phyloP scores from a whole-genome alignment of 257 asterid species.

The Nicotiana benthamiana region DNA sequence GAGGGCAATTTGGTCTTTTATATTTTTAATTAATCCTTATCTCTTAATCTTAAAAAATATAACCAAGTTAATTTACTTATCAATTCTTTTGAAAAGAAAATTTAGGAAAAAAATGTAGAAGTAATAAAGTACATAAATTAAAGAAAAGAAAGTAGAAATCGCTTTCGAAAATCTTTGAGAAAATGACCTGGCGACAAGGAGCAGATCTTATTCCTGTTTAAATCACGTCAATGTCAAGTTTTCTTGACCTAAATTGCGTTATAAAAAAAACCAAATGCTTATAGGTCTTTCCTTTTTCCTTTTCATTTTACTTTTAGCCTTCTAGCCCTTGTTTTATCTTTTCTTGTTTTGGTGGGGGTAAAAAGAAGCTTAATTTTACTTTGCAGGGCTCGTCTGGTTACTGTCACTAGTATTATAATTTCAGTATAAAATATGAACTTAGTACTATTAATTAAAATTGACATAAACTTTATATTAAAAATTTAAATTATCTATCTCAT shows the following conservation, averaged over 20 bases:
- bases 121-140: not conserved
- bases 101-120: not conserved
- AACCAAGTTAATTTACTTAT: not conserved
- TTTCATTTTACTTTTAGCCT: not conserved
- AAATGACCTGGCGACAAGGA: conserved; percentile 55
- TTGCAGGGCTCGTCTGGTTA: no score
- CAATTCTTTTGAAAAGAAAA: not conserved
- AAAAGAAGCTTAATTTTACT: no score
- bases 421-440: no score
- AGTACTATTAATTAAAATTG: no score
- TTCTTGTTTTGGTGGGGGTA: not conserved
- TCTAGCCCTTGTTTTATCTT: not conserved
- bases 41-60: no score
- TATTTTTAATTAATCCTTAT: no score
- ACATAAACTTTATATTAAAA: no score
- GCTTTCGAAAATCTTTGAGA: conserved; percentile 61
- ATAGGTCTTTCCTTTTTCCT: not conserved
- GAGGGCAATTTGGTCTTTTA: no score
- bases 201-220: conserved; percentile 42
- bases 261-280: not conserved
- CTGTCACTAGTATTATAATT: no score
- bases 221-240: conserved; percentile 23
- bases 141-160: conserved; percentile 15
- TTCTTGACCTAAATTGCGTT: not conserved
- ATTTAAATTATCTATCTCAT: no score